Evolutionary conservation across 192 early-diverging fungal genomes (phyloP), one percentile per base, ranked within the genome.

Genomic region (Diversispora epigaea): DNA sequence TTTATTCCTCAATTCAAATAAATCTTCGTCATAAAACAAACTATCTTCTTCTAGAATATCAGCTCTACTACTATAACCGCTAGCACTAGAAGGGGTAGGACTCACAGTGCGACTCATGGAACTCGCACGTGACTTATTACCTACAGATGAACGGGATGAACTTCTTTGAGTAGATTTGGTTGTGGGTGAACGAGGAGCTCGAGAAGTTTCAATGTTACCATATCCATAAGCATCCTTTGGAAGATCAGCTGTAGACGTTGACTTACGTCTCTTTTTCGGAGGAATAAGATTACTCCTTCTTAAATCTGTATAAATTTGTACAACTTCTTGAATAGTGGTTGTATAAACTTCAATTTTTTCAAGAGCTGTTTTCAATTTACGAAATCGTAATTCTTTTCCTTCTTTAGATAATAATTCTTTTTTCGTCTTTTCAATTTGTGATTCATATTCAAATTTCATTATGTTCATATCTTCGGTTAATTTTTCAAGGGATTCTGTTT

Each of bases 401-500:
- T 70, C 68, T 54, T 55, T 70, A 41, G 68, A 55, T 41, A 39
- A 19, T 4, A 10, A 3, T n/a, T 70, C 68, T 10, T 70, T 70
- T 52, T 70, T 70, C 19, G 55, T 40, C 8, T 9, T 54, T n/a
- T 70, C 68, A 41, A 70, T 70, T 56, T 70, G 68, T 55, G 68
- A 70, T 19, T 70, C 68, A 54, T 70, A 70, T 2, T 17, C 55
- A 56, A 10, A 70, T 41, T 70, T 70, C 68, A 70, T 70, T 9
- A 70, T 70, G 32, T 70, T 70, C 68, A 70, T 70, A 3, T 70
- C 68, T 54, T 70, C 68, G 0, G 68, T 70, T 14, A 70, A 22
- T 56, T 56, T 52, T 41, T 70, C 68, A 6, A 70, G 41, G 1
- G 68, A 52, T 56, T 52, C 68, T 7, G 25, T 70, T 55, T 54